Evolutionary conservation across 768 basidiomycete genomes (phyloP).

Genomic region (Hypholoma sublateritium): DNA sequence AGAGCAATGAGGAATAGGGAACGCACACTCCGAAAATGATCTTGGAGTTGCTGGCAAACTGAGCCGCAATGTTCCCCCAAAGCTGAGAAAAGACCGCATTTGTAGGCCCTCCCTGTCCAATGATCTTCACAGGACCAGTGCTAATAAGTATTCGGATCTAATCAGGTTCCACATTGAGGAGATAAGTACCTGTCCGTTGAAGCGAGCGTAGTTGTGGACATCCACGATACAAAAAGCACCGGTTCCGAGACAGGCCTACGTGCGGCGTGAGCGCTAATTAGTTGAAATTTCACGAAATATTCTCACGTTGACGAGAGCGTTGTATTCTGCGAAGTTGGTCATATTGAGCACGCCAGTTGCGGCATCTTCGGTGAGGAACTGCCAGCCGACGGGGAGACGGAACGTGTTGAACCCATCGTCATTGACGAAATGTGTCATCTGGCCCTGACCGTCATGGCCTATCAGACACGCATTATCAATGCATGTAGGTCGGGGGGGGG

Average conservation of each 20-base stretch:
- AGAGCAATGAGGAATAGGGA: not conserved
- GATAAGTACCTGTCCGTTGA: slow-evolving; percentile 37
- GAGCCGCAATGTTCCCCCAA: slow-evolving; percentile 52
- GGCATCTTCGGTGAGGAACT: slow-evolving; percentile 42
- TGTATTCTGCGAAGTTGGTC: slow-evolving; percentile 47
- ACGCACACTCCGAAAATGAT: slow-evolving; percentile 51
- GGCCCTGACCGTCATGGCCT: slow-evolving; percentile 46
- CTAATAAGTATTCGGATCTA: not conserved
- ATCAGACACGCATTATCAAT: not conserved
- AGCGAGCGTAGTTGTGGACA: slow-evolving; percentile 62
- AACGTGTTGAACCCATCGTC: slow-evolving; percentile 56
- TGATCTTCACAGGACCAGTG: slow-evolving; percentile 32
- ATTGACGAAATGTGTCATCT: slow-evolving; percentile 60
- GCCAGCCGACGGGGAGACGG: slow-evolving; percentile 64
- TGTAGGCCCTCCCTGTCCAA: slow-evolving; percentile 63
- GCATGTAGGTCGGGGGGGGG: slow-evolving; percentile 30
- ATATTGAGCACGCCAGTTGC: slow-evolving; percentile 39
- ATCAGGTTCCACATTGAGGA: not conserved
- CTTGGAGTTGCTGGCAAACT: slow-evolving; percentile 40
- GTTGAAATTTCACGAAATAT: not conserved
- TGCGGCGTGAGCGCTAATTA: not conserved
- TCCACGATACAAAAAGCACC: slow-evolving; percentile 57
- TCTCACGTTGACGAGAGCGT: slow-evolving; percentile 46
- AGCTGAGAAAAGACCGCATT: slow-evolving; percentile 52
- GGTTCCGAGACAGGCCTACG: slow-evolving; percentile 37